These are phyloP conservation scores for Tricholoma saponaceum DNA, from an alignment of 768 basidiomycete genomes.

Conservation along the genomic window DNA sequence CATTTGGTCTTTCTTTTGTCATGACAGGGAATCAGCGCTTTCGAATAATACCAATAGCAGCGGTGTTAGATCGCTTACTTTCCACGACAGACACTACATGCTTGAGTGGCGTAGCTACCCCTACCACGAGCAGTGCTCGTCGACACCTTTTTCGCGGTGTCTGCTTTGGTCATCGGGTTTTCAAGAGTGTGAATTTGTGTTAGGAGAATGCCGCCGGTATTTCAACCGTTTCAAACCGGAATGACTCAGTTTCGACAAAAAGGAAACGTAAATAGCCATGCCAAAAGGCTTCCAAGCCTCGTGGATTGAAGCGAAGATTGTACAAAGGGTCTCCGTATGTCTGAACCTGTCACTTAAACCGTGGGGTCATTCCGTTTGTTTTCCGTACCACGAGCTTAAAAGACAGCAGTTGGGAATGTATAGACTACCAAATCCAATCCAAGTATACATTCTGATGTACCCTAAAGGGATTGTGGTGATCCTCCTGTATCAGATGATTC, in stretches of 20 bases:
- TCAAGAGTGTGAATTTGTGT: not conserved
- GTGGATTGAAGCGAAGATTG: not conserved
- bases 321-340: not conserved
- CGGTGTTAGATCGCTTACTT: constrained; percentile 27
- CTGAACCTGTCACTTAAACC: not conserved
- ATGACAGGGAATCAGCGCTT: not conserved
- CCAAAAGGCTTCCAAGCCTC: not conserved
- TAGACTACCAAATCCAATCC: too few species aligned
- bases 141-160: constrained; percentile 17
- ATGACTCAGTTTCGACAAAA: not conserved
- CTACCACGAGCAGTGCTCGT: constrained; percentile 25
- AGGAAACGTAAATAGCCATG: not conserved
- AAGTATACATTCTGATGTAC: not conserved
- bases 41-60: not conserved
- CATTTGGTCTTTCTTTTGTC: constrained; percentile 40
- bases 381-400: not conserved
- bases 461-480: not conserved
- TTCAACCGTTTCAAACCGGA: not conserved
- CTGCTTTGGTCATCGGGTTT: constrained; percentile 13
- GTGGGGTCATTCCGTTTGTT: not conserved
- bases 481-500: not conserved
- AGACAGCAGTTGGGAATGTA: not conserved
- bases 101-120: constrained; percentile 33
- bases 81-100: constrained; percentile 35
- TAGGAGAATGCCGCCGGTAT: not conserved